Conservation (phyloP, 768 basidiomycete genomes). For the Leccinum disarticulatum region DNA sequence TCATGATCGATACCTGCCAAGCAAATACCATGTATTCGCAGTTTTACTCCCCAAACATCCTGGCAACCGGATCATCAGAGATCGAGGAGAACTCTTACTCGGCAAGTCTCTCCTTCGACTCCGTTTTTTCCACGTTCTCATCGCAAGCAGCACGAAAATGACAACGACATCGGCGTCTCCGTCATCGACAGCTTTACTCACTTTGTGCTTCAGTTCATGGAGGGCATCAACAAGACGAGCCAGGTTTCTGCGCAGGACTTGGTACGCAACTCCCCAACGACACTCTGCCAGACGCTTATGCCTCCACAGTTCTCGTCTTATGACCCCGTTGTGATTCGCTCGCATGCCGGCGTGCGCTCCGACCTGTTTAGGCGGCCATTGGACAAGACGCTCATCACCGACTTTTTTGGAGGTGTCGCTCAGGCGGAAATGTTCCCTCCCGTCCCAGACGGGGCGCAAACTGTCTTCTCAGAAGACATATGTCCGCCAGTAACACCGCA, state of each 20-base stretch:
- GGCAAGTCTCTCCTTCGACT: constrained; percentile 43
- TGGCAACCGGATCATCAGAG: constrained; percentile 85
- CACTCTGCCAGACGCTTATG: constrained; percentile 8
- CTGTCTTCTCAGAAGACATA: background rate
- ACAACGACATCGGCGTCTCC: constrained; percentile 90
- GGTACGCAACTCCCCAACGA: constrained; percentile 45
- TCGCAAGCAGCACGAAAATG: constrained; percentile 75
- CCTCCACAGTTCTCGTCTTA: constrained; percentile 74
- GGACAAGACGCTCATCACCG: constrained; percentile 65
- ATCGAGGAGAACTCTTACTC: constrained; percentile 93
- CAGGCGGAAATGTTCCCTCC: constrained; percentile 66
- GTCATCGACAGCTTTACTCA: constrained; percentile 97
- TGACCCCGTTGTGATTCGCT: constrained; percentile 70
- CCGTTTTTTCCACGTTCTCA: background rate
- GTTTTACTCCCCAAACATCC: constrained; percentile 89
- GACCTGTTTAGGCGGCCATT: constrained; percentile 75
- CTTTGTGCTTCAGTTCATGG: constrained; percentile 87
- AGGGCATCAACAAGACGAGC: constrained; percentile 89
- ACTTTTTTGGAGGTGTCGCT: constrained; percentile 88
- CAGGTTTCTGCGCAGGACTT: constrained; percentile 78
- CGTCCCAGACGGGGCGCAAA: constrained; percentile 2
- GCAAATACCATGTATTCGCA: constrained; percentile 95
- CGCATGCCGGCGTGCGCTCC: constrained; percentile 85
- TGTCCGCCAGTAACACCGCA: background rate
- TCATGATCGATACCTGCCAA: constrained; percentile 99